These are phyloP conservation scores for Colletotrichum sojae DNA, from an alignment of 2,329 filamentous ascomycete genomes.

Conservation along the genomic window DNA sequence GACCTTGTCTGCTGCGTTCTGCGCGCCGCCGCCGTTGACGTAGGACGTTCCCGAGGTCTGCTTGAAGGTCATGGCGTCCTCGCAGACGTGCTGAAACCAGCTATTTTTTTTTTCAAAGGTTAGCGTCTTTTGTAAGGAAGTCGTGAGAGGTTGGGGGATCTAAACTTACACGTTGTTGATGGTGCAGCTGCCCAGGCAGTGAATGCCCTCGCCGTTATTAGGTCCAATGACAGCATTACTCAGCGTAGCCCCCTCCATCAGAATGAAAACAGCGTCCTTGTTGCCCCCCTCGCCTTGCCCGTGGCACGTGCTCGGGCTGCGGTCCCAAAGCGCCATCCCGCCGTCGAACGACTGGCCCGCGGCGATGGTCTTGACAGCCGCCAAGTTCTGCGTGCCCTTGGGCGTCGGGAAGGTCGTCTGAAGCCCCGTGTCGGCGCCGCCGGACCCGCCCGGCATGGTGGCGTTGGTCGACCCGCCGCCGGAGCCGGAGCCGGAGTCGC, in stretches of 20 bases:
- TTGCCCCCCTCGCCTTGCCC: constrained; percentile 58
- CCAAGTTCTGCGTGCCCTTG: constrained; percentile 32
- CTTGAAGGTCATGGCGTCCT: constrained; percentile 52
- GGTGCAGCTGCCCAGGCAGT: constrained; percentile 60
- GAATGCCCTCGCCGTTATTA: constrained; percentile 60
- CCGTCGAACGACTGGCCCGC: constrained; percentile 38
- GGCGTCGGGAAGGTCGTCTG: constrained; percentile 32
- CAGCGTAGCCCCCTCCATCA: constrained; percentile 58
- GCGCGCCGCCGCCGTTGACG: constrained; percentile 49
- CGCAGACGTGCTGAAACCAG: constrained; percentile 57
- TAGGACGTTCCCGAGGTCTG: constrained; percentile 53
- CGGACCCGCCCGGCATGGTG: constrained; percentile 3
- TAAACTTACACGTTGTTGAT: constrained; percentile 46
- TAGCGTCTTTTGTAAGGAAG: not conserved
- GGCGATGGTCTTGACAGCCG: constrained; percentile 33
- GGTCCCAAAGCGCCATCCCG: constrained; percentile 50
- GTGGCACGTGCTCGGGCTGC: constrained; percentile 56
- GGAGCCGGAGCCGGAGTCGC: not conserved
- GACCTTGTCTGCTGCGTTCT: constrained; percentile 37
- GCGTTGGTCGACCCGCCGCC: constrained; percentile 13
- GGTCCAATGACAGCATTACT: constrained; percentile 61
- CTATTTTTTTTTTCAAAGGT: constrained; percentile 45
- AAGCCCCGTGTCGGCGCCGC: constrained; percentile 7
- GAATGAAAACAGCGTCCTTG: constrained; percentile 58
- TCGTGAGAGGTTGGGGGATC: constrained; percentile 58